These are phyloP conservation scores for Elsinoe fawcettii DNA, from an alignment of 2,329 filamentous ascomycete genomes.

Conservation along the genomic window DNA sequence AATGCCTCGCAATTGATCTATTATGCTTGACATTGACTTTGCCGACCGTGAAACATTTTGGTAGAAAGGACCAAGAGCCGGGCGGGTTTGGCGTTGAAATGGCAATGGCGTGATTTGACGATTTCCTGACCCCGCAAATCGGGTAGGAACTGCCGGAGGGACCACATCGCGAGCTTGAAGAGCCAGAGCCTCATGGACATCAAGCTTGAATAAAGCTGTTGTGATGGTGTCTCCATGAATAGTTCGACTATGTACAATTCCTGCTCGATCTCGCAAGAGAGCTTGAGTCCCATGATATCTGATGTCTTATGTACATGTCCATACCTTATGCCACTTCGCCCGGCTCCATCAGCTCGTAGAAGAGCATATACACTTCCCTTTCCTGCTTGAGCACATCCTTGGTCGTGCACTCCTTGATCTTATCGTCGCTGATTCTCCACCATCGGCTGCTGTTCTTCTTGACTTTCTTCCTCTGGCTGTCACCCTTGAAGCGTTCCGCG, in stretches of 20 bases:
- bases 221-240: not conserved
- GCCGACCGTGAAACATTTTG: not conserved
- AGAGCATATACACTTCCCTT: conserved; percentile 88
- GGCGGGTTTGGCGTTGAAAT: not conserved
- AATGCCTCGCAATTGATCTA: too few relatives aligned
- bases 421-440: conserved; percentile 98
- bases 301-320: not conserved
- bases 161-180: not conserved
- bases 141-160: not conserved
- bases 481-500: conserved; percentile 8
- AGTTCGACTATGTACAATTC: not conserved
- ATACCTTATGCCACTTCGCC: not conserved
- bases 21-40: not conserved
- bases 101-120: conserved; percentile 4
- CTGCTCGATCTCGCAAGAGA: not conserved
- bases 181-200: conserved; percentile 11
- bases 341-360: conserved; percentile 71
- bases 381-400: conserved; percentile 88
- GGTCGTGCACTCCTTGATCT: conserved; percentile 89
- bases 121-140: not conserved
- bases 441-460: conserved; percentile 65
- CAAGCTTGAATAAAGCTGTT: conserved; percentile 18
- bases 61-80: not conserved
- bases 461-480: conserved; percentile 16
- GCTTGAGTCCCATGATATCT: not conserved